Evolutionary conservation across 1,139 yeast species (phyloP).

Genomic region (Pneumocystis sp.): DNA sequence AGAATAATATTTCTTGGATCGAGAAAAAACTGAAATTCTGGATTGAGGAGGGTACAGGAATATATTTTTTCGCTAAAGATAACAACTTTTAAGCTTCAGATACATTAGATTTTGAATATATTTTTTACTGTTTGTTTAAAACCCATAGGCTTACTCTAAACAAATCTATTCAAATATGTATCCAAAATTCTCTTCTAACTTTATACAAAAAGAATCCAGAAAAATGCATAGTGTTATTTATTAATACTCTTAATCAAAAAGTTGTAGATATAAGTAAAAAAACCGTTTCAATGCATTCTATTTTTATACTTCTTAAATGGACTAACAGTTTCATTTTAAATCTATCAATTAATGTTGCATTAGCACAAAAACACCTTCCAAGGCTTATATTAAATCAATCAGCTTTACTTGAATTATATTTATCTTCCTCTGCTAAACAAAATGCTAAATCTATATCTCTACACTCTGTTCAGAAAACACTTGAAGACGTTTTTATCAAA

Average conservation of each 20-base stretch:
- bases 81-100: neutral
- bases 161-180: neutral
- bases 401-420: conserved; percentile 16
- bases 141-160: neutral
- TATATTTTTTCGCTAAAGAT: neutral
- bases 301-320: conserved; percentile 45
- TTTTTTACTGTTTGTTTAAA: neutral
- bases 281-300: neutral
- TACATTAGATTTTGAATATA: neutral
- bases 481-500: conserved; percentile 18
- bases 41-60: neutral
- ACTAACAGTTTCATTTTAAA: conserved; percentile 26
- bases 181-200: neutral
- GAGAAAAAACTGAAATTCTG: neutral
- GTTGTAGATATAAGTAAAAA: neutral
- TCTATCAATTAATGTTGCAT: conserved; percentile 6
- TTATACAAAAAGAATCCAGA: neutral
- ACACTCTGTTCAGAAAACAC: conserved; percentile 19
- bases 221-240: neutral
- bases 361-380: conserved; percentile 13
- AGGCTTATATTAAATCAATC: conserved; percentile 18
- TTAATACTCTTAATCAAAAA: neutral
- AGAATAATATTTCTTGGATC: neutral
- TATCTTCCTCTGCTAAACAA: conserved; percentile 14
- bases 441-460: conserved; percentile 17